Conservation (phyloP, 1,284 basidiomycete genomes). For the Gymnopus androsaceus region DNA sequence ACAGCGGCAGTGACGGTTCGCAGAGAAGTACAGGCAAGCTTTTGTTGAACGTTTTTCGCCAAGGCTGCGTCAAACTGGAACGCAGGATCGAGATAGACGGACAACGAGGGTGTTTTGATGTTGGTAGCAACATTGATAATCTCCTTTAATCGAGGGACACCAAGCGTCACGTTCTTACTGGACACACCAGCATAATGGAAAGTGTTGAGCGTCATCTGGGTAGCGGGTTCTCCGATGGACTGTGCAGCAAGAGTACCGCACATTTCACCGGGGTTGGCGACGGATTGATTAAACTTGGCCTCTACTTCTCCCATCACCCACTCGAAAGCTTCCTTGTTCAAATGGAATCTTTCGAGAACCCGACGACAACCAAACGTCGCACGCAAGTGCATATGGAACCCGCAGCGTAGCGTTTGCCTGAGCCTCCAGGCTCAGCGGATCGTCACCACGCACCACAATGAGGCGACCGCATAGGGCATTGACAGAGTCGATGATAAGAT, state of each 20-base stretch:
- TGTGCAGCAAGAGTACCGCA: constrained; percentile 98
- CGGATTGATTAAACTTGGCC: constrained; percentile 90
- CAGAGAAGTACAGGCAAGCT: constrained; percentile 92
- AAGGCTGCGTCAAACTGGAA: constrained; percentile 62
- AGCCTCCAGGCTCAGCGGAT: constrained; percentile 71
- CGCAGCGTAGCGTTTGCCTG: constrained; percentile 90
- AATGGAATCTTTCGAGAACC: constrained; percentile 84
- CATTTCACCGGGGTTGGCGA: constrained; percentile 95
- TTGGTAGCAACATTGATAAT: constrained; percentile 99
- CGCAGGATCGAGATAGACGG: constrained; percentile 83
- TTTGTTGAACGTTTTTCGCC: constrained; percentile 90
- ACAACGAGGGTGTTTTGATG: constrained; percentile 96
- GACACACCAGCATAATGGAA: constrained; percentile 99
- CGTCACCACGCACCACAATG: constrained; percentile 88
- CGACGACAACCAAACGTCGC: constrained; percentile 83
- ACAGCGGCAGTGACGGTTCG: constrained; percentile 94
- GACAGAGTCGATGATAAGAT: constrained; percentile 84
- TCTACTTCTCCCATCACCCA: constrained; percentile 98
- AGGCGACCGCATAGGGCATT: constrained; percentile 71
- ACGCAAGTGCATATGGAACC: constrained; percentile 93
- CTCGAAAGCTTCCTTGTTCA: constrained; percentile 91
- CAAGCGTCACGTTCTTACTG: constrained; percentile 96
- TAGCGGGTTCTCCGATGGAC: constrained; percentile 99
- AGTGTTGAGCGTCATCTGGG: constrained; percentile 97
- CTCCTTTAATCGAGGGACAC: constrained; percentile 96